Conservation (phyloP, 495 filamentous ascomycete species). For the Hypoxylon cercidicola region DNA sequence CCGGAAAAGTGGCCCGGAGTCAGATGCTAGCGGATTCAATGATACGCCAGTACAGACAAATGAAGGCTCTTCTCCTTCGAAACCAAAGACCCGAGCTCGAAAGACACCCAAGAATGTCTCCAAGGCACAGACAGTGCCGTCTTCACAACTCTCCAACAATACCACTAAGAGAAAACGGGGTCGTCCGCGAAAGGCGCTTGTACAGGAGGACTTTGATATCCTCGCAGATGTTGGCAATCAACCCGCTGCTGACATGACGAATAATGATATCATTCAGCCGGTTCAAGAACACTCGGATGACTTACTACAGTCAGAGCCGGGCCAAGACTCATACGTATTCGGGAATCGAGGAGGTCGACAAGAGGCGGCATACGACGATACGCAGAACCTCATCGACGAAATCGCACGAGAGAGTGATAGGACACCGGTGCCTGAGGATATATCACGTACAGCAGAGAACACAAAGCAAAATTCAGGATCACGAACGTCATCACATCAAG, state of each 20-base stretch:
- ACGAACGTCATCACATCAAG: conserved; percentile 26
- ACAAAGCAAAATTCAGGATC: conserved; percentile 10
- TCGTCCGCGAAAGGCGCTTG: conserved; percentile 40
- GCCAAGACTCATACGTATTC: background rate
- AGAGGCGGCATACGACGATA: conserved; percentile 44
- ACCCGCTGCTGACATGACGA: conserved; percentile 11
- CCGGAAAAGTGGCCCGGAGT: conserved; percentile 35
- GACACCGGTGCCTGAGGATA: conserved; percentile 24
- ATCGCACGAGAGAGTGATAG: conserved; percentile 15
- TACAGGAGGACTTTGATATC: conserved; percentile 42
- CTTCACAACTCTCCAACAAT: conserved; percentile 38
- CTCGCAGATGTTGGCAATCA: conserved; percentile 27
- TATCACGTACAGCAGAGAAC: conserved; percentile 3
- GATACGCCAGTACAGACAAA: conserved; percentile 19
- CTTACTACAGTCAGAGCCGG: background rate
- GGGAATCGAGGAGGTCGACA: conserved; percentile 13
- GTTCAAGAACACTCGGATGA: conserved; percentile 6
- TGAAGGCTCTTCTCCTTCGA: conserved; percentile 38
- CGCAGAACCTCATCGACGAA: conserved; percentile 32
- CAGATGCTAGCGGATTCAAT: conserved; percentile 26
- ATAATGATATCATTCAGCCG: conserved; percentile 2
- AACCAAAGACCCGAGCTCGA: conserved; percentile 42
- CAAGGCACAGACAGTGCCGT: conserved; percentile 27
- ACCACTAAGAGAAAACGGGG: conserved; percentile 42
- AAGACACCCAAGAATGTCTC: conserved; percentile 40